Base-by-base conservation (phyloP, 2,329 filamentous ascomycete species). In the Fusarium sp. region DNA sequence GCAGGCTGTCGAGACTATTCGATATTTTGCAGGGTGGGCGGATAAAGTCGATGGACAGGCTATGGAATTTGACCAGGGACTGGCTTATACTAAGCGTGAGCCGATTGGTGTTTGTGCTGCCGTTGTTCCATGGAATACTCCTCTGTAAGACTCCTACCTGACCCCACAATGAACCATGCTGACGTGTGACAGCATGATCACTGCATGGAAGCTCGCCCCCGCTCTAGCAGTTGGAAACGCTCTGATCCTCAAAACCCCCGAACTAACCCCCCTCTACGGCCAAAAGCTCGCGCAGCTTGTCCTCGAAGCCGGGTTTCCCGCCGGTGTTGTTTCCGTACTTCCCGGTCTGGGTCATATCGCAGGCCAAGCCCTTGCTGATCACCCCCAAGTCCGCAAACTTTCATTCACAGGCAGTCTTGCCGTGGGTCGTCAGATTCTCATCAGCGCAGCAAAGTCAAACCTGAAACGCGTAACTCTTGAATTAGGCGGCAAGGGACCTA, bases 1-100 rank as follows among this genome's bases (percentile, higher is more conserved):
- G 1, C 67, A 70, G 1, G 56, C 66, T 8, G 49, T 14, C 0
- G 67, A 69, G 48, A 63, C 67, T 1, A 42, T 97, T 75, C 88
- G 93, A 78, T 97, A 78, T 42, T 78, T 77, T 75, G 92, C 87
- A 71, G 93, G 93, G 54, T 95, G 90, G 89, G 91, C 92, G 69
- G 93, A 96, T 84, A 96, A 96, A 86, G 88, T 94, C 65, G 86
- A 89, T 79, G 93, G 93, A 76, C 91, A 93, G 82, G 91, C 92
- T 45, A 89, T 94, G 68, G 91, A 94, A 73, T 91, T 91, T 68
- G 83, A 86, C 73, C 85, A 86, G 48, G 89, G 91, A 60, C 91
- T 89, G 77, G 66, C 66, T 91, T 94, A 82, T 89, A 91, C 83
- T 93, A 94, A 83, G 92, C 91, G 63, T 91, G 81, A 93, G 75